Evolutionary conservation across 441 rosid species (phyloP), one percentile per base, ranked within the genome.

Genomic region (Aleurites moluccanus): DNA sequence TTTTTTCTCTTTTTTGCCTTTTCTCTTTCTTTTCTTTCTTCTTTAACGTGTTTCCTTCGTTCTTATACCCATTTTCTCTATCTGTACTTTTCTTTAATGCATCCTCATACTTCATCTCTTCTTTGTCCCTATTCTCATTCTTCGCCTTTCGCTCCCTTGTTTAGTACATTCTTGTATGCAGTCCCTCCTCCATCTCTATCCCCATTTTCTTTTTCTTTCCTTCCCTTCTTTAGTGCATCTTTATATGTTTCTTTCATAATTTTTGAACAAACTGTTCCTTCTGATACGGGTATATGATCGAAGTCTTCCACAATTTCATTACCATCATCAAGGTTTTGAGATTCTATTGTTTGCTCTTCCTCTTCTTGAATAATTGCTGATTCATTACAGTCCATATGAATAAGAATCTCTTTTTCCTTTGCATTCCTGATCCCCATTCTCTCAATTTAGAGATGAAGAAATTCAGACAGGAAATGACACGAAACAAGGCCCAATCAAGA

Each of bases 331-430:
- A 33, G 67, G n/a, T 10, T 35, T 10, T 50, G 11, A 33, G 72
- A 59, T 59, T 75, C 79, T 15, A 4, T 42, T 1, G 18, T 60
- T 20, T 60, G 45, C 27, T 52, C 40, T 63, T 77, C 45, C 66
- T 75, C 52, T 57, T 73, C 75, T 33, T 28, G 75, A 76, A 20
- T 60, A 30, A 23, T 52, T 1, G 45, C 35, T 3, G 74, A 52
- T 73, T 55, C 73, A 16, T 13, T 72, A 44, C 83, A 80, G 65
- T 77, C 80, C 1, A 72, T 76, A 75, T 87, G 89, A 1, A 88
- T 75, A 11, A 18, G 56, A 11, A 91, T 86, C 33, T 87, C 91
- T 63, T 86, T 90, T 10, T 86, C 86, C 30, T 67, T 80, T 1
- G 76, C 64, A 33, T 71, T 71, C 56, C 74, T 20, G 72, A 79